Evolutionary conservation across 208 protist genomes (phyloP).

Genomic region (Wallacemonas sp.): DNA sequence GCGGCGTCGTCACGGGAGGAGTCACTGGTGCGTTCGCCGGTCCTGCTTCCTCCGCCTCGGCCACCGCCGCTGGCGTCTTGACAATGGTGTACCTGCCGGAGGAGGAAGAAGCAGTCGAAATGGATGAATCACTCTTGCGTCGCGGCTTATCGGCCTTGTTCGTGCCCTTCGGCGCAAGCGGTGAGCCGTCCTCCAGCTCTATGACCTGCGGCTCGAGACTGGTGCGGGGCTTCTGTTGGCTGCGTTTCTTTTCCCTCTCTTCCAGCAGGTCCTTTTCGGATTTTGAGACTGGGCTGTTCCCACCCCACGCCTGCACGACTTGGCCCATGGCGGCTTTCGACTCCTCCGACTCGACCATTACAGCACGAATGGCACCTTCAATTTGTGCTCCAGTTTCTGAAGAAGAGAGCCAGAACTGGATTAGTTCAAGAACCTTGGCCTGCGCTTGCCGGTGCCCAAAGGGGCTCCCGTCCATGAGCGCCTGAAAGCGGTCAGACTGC

Average conservation of each 20-base stretch:
- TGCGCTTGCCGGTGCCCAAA: slow-evolving; percentile 34
- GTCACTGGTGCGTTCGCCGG: too few species aligned
- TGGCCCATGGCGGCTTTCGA: slow-evolving; percentile 29
- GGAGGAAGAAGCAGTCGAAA: not conserved
- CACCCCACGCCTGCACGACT: slow-evolving; percentile 28
- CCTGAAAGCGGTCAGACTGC: slow-evolving; percentile 27
- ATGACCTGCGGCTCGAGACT: slow-evolving; percentile 10
- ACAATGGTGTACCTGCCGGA: not conserved
- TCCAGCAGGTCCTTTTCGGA: not conserved
- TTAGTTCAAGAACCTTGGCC: slow-evolving; percentile 62
- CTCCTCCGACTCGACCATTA: slow-evolving; percentile 21
- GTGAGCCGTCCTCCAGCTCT: slow-evolving; percentile 9
- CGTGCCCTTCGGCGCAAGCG: not conserved
- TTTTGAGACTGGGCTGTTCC: not conserved
- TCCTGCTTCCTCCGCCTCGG: not conserved
- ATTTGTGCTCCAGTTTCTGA: slow-evolving; percentile 33
- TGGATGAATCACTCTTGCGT: not conserved
- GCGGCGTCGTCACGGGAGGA: not conserved
- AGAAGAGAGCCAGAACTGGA: slow-evolving; percentile 73
- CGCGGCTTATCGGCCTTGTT: not conserved
- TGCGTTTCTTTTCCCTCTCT: not conserved
- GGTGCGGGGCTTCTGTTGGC: slow-evolving; percentile 1
- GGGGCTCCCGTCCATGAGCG: slow-evolving; percentile 29
- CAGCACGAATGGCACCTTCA: slow-evolving; percentile 44
- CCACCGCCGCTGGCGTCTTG: not conserved